Percentiles rank a stretch among this genome's conserved stretches.
Evolutionary conservation across 2,329 filamentous ascomycete species (phyloP).

Genomic region (Colletotrichum australisinense): DNA sequence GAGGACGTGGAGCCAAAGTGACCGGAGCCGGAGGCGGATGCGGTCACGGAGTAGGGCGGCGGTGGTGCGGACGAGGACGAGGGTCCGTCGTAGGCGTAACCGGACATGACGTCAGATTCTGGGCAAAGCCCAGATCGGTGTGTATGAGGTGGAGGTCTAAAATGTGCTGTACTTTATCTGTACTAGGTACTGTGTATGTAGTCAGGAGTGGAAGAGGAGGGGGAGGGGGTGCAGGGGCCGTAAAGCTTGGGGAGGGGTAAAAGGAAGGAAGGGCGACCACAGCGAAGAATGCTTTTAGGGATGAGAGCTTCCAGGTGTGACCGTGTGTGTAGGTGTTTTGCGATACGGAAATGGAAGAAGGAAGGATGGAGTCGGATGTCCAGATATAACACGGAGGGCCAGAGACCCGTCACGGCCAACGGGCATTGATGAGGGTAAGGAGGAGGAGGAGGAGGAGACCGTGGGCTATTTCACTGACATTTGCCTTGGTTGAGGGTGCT

Average conservation of each 20-base stretch:
- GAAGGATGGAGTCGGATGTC: background rate
- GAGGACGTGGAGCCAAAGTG: slow-evolving; percentile 27
- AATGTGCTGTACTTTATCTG: background rate
- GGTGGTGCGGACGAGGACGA: slow-evolving; percentile 30
- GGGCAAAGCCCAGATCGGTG: background rate
- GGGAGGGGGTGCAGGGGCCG: background rate
- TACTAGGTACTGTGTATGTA: background rate
- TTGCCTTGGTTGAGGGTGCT: slow-evolving; percentile 5
- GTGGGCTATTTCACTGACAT: background rate
- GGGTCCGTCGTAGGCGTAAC: slow-evolving; percentile 19
- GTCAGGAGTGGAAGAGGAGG: background rate
- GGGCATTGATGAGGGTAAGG: background rate
- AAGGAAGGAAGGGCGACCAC: background rate
- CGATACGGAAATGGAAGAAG: background rate
- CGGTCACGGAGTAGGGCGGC: slow-evolving; percentile 32
- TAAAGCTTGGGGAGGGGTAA: background rate
- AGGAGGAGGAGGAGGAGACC: background rate
- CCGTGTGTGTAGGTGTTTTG: background rate
- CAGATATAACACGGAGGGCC: background rate
- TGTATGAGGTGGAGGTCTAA: background rate
- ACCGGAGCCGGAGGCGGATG: slow-evolving; percentile 25
- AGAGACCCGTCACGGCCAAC: background rate
- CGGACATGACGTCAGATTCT: slow-evolving; percentile 28
- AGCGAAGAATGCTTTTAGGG: background rate
- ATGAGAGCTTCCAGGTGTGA: background rate